Conservation (phyloP, 129 eudicot genomes). For the Solidago caesia region DNA sequence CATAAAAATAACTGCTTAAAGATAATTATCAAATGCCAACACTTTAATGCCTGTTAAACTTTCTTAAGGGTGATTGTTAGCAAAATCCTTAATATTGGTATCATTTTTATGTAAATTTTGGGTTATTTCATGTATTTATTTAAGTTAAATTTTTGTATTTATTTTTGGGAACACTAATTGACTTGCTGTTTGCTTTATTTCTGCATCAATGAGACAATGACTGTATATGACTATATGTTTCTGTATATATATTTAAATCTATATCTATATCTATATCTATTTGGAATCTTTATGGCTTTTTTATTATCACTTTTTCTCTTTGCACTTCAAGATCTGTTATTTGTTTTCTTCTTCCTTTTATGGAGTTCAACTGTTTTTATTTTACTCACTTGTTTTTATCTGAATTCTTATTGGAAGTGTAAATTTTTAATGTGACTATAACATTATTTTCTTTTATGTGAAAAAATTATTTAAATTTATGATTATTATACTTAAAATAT, state of each 20-base stretch:
- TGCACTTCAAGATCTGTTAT: slow-evolving; percentile 46
- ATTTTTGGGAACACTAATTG: slow-evolving; percentile 34
- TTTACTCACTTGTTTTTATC: slow-evolving; percentile 1
- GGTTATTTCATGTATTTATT: not conserved
- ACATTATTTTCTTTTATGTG: not conserved
- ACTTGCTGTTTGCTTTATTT: slow-evolving; percentile 40
- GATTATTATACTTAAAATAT: slow-evolving; percentile 3
- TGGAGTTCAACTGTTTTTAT: slow-evolving; percentile 25
- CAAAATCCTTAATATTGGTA: not conserved
- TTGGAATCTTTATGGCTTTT: slow-evolving; percentile 37
- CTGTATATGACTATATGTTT: slow-evolving; percentile 27
- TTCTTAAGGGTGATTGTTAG: too few species aligned
- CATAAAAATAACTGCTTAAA: too few species aligned
- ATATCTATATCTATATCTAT: not conserved
- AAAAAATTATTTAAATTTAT: not conserved
- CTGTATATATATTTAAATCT: not conserved
- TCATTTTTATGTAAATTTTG: slow-evolving; percentile 14
- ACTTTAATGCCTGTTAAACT: too few species aligned
- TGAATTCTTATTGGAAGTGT: not conserved
- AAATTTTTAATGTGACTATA: not conserved
- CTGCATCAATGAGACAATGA: slow-evolving; percentile 28
- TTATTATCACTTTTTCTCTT: slow-evolving; percentile 31
- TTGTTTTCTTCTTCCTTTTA: slow-evolving; percentile 42
- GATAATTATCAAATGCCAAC: too few species aligned
- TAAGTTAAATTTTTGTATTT: not conserved